phyloP scores from a whole-genome alignment of 306 rosid genomes.

The Ceratonia siliqua region DNA sequence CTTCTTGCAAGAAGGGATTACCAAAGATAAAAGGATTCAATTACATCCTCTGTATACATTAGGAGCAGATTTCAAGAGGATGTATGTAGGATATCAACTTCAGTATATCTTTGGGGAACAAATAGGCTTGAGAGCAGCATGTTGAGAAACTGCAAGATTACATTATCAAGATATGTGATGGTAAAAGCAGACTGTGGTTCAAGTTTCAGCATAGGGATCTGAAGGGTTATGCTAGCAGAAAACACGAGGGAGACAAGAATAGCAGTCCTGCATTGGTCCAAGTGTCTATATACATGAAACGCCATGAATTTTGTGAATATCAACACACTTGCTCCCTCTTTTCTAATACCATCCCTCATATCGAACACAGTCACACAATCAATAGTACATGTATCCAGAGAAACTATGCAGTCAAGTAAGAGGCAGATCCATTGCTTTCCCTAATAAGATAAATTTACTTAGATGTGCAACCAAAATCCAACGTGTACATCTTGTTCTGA shows the following conservation, averaged over 20 bases:
- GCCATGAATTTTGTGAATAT: background rate
- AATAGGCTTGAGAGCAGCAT: background rate
- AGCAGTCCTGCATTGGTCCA: background rate
- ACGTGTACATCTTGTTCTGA: slow-evolving; percentile 1
- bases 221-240: no score
- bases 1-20: background rate
- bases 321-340: background rate
- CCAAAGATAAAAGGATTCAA: background rate
- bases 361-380: background rate
- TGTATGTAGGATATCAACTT: background rate
- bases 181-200: slow-evolving; percentile 7
- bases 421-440: slow-evolving; percentile 27
- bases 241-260: no score
- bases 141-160: slow-evolving; percentile 8
- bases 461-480: background rate
- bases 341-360: slow-evolving; percentile 6
- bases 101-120: background rate
- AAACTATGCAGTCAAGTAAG: background rate
- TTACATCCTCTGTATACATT: background rate
- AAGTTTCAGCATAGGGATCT: slow-evolving; percentile 6
- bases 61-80: background rate
- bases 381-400: slow-evolving; percentile 7
- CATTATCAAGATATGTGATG: background rate
- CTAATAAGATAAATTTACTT: background rate
- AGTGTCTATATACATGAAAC: background rate